These are phyloP conservation scores for Tephrocybe sp. DNA, from an alignment of 768 basidiomycete species.

Conservation along the genomic window DNA sequence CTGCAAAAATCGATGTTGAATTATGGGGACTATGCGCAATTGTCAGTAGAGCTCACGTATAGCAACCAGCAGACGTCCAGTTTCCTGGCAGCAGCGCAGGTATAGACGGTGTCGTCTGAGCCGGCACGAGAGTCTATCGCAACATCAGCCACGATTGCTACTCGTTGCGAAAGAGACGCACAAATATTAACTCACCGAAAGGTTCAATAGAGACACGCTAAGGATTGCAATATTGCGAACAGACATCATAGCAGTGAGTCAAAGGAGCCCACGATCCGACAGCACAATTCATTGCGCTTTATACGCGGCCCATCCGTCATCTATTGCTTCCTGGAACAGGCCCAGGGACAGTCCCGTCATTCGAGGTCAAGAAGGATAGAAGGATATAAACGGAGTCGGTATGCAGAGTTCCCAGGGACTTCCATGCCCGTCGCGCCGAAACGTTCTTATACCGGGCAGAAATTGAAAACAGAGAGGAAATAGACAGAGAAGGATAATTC, in stretches of 20 bases:
- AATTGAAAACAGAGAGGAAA: not conserved
- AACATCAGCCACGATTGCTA: not conserved
- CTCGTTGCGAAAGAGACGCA: not conserved
- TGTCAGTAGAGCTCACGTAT: slow-evolving; percentile 1
- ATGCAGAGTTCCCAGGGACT: not conserved
- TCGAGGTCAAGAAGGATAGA: not conserved
- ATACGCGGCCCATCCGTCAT: slow-evolving; percentile 1
- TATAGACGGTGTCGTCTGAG: slow-evolving; percentile 2
- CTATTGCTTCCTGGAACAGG: not conserved
- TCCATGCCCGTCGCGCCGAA: slow-evolving; percentile 4
- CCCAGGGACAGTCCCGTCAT: not conserved
- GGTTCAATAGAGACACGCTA: not conserved
- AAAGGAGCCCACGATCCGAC: not conserved
- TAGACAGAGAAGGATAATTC: not conserved
- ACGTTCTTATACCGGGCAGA: not conserved
- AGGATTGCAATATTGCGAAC: not conserved
- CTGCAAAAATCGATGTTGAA: slow-evolving; percentile 12
- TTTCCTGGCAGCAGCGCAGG: slow-evolving; percentile 6
- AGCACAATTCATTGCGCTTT: not conserved
- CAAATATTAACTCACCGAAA: not conserved
- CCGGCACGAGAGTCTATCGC: not conserved
- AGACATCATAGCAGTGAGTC: not conserved
- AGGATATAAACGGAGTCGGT: not conserved
- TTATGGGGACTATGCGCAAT: not conserved
- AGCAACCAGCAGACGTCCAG: slow-evolving; percentile 10